Evolutionary conservation across 805 yeast species (phyloP), one percentile per base, ranked within the genome.

Genomic region (Starmerella gropengiesseri): DNA sequence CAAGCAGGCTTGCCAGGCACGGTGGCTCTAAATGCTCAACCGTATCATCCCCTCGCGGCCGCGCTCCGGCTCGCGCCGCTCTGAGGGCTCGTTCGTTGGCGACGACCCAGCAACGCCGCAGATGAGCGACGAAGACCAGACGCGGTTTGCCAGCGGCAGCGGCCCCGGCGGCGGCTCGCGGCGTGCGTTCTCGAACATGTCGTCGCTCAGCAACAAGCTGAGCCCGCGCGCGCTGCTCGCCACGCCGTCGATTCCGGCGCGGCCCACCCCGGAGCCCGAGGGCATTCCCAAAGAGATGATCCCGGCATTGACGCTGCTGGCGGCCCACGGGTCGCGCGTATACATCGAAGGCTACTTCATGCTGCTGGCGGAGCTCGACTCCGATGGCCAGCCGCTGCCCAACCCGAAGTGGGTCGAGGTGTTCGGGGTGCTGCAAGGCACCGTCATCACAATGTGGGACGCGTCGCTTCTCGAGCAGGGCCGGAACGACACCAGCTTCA

Each of bases 381-480:
- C 82, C 20, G 95, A 89, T 52, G 98, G 98, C 7, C 73, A 78
- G 43, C 87, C 95, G 0, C 61, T 65, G 4, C 77, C 80, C 0
- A 82, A 79, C 38, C 69, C 96, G 35, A 71, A 72, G 54, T 91
- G 98, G 98, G 70, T 72, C 42, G 95, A 91, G 63, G 95, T 87
- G 19, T 91, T 82, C 60, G 97, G 94, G 33, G 84, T 83, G 13
- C 66, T 91, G 31, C 76, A 84, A 4, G 98, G 98, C 17, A 83
- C 84, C 45, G 94, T 89, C 55, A 66, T 91, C 47, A 93, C 96
- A 0, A 74, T 84, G 48, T 91, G 97, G 96, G 86, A 86, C 43
- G 66, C 68, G 4, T 63, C 65, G 41, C 56, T 56, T 21, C 68
- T 73, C 45, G 78, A 77, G 19, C 72, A 69, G 19, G 67, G 73